A percentile compares a stretch with the other conserved stretches of the same genome.
Evolutionary conservation across 371 early-diverging fungal genomes (phyloP).

Genomic region (Zancudomyces culisetae): DNA sequence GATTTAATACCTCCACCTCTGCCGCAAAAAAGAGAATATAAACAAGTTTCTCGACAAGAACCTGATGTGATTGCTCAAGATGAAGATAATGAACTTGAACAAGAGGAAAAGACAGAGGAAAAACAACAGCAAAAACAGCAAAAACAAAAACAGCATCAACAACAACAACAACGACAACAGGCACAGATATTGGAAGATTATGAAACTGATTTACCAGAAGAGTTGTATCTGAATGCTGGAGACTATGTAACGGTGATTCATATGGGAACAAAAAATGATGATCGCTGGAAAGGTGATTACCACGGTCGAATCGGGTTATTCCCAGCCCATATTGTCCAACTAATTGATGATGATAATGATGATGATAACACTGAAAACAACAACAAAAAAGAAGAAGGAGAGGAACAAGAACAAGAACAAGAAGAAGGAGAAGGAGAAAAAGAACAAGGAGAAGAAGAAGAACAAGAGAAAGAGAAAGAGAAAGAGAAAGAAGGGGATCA

Average conservation of each 20-base stretch:
- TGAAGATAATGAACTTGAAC: background rate
- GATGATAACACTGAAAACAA: slow-evolving; percentile 5
- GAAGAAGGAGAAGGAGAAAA: background rate
- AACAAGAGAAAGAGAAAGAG: background rate
- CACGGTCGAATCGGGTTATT: slow-evolving; percentile 27
- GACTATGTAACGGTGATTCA: slow-evolving; percentile 23
- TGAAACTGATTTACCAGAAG: slow-evolving; percentile 21
- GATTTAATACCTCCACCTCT: too few species aligned
- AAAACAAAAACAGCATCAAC: too few species aligned
- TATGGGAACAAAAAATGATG: slow-evolving; percentile 22
- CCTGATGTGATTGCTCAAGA: background rate
- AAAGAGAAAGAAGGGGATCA: background rate
- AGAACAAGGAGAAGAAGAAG: background rate
- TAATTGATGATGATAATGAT: slow-evolving; percentile 14
- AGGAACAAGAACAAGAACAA: background rate
- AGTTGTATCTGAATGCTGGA: slow-evolving; percentile 22
- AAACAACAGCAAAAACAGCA: background rate
- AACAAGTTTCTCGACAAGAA: too few species aligned
- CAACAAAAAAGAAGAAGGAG: background rate
- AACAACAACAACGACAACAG: slow-evolving; percentile 9
- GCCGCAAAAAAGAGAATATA: too few species aligned
- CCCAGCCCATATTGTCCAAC: slow-evolving; percentile 17
- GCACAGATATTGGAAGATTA: slow-evolving; percentile 24
- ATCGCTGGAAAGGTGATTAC: slow-evolving; percentile 28
- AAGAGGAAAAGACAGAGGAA: background rate